These are phyloP conservation scores for Magnaporthiopsis rhizophila DNA, from an alignment of 2,329 filamentous ascomycete genomes.

Conservation along the genomic window DNA sequence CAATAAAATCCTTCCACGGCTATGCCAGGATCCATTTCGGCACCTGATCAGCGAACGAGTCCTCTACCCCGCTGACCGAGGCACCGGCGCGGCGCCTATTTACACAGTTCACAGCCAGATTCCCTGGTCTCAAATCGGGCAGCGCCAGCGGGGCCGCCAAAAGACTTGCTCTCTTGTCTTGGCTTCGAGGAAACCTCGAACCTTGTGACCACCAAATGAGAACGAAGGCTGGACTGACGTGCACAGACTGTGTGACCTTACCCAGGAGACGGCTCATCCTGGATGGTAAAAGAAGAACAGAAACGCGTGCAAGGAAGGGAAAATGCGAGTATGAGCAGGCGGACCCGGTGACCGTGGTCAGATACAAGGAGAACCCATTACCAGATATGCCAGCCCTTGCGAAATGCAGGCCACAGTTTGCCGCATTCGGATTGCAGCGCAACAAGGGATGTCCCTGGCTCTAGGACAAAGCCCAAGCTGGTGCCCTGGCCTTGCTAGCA, in stretches of 20 bases:
- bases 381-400: not conserved
- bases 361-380: not conserved
- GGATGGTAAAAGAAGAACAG: not conserved
- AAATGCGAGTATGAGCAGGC: not conserved
- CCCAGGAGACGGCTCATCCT: not conserved
- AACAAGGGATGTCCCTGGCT: not conserved
- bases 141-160: not conserved
- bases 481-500: not conserved
- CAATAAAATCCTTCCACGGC: not conserved
- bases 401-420: not conserved
- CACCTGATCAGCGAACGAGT: not conserved
- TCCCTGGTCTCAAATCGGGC: not conserved
- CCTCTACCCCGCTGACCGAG: not conserved
- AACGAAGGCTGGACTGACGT: not conserved
- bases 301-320: not conserved
- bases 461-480: not conserved
- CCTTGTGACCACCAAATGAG: not conserved
- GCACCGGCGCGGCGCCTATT: not conserved
- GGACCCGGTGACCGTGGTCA: not conserved
- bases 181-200: not conserved
- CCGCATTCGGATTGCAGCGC: not conserved
- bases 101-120: not conserved
- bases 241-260: not conserved
- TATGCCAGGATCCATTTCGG: not conserved
- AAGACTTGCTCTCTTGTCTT: not conserved